phyloP scores from a whole-genome alignment of 441 rosid species.

The Syzygium malaccense region DNA sequence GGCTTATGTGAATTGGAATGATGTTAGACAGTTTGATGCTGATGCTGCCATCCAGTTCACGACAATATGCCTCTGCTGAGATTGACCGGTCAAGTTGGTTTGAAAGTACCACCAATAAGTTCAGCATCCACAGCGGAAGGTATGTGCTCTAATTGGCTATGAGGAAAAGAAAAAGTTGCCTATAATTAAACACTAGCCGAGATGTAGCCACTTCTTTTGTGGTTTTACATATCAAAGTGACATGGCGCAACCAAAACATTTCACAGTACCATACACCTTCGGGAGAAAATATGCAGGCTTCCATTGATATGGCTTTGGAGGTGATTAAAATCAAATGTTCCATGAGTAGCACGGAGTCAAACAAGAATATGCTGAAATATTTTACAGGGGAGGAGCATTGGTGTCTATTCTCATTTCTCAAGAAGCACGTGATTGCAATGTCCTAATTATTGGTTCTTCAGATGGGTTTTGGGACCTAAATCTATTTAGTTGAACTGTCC shows the following conservation, averaged over 20 bases:
- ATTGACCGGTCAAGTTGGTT: background rate
- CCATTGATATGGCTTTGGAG: background rate
- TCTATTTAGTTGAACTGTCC: background rate
- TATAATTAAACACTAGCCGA: background rate
- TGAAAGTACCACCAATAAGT: background rate
- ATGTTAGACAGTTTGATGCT: background rate
- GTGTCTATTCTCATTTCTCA: background rate
- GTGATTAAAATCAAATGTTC: no score
- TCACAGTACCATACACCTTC: background rate
- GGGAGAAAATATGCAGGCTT: background rate
- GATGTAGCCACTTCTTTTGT: background rate
- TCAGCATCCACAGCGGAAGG: background rate
- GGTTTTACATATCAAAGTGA: background rate
- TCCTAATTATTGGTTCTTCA: background rate
- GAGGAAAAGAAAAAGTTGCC: background rate
- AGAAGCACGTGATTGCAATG: background rate
- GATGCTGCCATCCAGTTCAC: background rate
- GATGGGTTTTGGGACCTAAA: background rate
- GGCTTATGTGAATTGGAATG: background rate
- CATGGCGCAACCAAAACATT: background rate
- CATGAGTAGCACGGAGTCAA: no score
- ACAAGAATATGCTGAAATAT: no score
- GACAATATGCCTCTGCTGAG: background rate
- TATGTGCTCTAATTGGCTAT: background rate
- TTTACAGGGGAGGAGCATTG: background rate